Conservation (phyloP, 805 yeast species). For the Candida loeiensis region DNA sequence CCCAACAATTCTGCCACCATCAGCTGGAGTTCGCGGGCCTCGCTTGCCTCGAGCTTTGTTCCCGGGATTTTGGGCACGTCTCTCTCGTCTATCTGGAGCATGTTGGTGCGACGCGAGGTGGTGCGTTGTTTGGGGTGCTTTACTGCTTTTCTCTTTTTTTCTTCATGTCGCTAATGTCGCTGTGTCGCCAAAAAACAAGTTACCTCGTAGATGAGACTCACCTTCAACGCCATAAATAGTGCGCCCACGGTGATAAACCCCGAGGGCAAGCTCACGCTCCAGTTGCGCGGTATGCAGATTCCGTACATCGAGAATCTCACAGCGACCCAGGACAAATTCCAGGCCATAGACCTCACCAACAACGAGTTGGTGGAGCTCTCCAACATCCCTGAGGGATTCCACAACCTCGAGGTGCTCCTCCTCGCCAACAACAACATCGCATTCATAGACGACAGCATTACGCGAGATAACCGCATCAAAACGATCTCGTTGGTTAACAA, state of each 20-base stretch:
- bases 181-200: neutral
- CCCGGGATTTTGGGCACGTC: slow-evolving; percentile 89
- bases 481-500: slow-evolving; percentile 53
- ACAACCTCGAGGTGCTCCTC: slow-evolving; percentile 49
- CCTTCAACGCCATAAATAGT: slow-evolving; percentile 26
- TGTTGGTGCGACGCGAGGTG: slow-evolving; percentile 9
- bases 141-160: slow-evolving; percentile 1
- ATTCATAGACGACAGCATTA: slow-evolving; percentile 30
- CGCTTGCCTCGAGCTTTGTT: slow-evolving; percentile 65
- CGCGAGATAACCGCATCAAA: slow-evolving; percentile 39
- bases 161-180: slow-evolving; percentile 5
- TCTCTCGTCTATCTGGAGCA: slow-evolving; percentile 41
- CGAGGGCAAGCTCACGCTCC: slow-evolving; percentile 32
- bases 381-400: slow-evolving; percentile 40
- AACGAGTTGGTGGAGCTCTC: slow-evolving; percentile 62
- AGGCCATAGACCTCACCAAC: slow-evolving; percentile 68
- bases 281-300: slow-evolving; percentile 31
- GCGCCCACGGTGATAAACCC: slow-evolving; percentile 36
- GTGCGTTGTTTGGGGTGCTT: too few relatives aligned
- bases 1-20: slow-evolving; percentile 64
- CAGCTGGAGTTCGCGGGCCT: slow-evolving; percentile 61
- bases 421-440: slow-evolving; percentile 61
- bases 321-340: slow-evolving; percentile 32
- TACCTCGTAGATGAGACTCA: slow-evolving; percentile 41
- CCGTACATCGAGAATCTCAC: slow-evolving; percentile 36